Base-by-base conservation (phyloP, 1,284 basidiomycete species). In the Microbotryum lychnidis-dioicae region DNA sequence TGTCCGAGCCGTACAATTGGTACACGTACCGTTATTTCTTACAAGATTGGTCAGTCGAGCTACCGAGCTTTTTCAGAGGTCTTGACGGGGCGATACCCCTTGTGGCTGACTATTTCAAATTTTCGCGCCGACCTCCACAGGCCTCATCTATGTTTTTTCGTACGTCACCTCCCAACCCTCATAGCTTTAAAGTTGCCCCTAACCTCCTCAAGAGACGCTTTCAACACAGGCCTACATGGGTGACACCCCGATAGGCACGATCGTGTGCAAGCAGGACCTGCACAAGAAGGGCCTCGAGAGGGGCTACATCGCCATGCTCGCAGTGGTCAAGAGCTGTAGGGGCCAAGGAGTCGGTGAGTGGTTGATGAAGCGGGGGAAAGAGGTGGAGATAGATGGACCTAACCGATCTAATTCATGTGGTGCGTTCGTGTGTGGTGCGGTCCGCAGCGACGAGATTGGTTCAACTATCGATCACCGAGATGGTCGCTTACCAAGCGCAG, bases 271-370 rank as follows among this genome's bases (percentile, higher is more conserved):
- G 79, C 89, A 94, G 75, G 91, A 91, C 70, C 80, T 82, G 72
- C 93, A 97, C 76, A 80, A 81, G 64, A 62, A 62, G 46, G 58
- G 54, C 8, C 79, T 84, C 6, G 89, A 91, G 76, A 79, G 94
- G 71, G 94, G 94, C 5, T 98, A 98, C 74, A 96, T 98, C 63
- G 94, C 92, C 33, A 98, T 99, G 96, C 82, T 99, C 58, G 90
- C 87, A 69, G 91, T 94, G 27, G 81, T 82, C 75, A 85, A 84
- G 74, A 75, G 79, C 48, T 93, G 84, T 81, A 80, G 93, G 48
- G 87, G 92, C 74, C 82, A 84, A 52, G 92, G 94, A 18, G 93
- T 97, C 74, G 91, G 91, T 92, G 73, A 73, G 84, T 82, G 56
- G 70, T 56, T 27, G 27, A 5, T 1, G 27, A 6, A 6, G 27